These are phyloP conservation scores for Pholiota molesta DNA, from an alignment of 768 basidiomycete genomes.

Conservation along the genomic window DNA sequence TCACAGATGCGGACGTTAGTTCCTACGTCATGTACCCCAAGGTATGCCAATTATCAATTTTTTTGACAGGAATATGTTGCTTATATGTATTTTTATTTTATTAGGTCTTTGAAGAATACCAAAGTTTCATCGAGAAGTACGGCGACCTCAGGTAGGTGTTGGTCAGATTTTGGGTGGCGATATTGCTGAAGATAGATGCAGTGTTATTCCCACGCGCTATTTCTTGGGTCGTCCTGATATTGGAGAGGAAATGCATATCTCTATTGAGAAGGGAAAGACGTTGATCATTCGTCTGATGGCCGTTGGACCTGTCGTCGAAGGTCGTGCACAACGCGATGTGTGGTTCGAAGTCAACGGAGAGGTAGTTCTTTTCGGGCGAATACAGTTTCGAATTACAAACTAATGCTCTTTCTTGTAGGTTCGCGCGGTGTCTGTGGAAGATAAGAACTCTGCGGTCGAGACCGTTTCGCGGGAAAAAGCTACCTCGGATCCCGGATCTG, in stretches of 20 bases:
- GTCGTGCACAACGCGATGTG: conserved; percentile 91
- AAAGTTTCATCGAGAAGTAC: conserved; percentile 92
- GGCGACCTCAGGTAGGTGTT: conserved; percentile 83
- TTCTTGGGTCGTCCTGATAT: conserved; percentile 92
- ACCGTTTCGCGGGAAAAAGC: conserved; percentile 95
- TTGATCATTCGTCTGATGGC: conserved; percentile 96
- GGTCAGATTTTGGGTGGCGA: background rate
- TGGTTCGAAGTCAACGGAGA: conserved; percentile 99
- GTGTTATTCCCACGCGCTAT: conserved; percentile 94
- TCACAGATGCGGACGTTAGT: conserved; percentile 90
- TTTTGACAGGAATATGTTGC: conserved; percentile 2
- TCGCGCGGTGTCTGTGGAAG: conserved; percentile 93
- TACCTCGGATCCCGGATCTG: conserved; percentile 90
- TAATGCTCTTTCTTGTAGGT: conserved; percentile 51
- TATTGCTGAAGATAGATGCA: conserved; percentile 33
- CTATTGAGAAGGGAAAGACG: conserved; percentile 96
- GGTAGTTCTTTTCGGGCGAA: conserved; percentile 42
- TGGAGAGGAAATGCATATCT: conserved; percentile 96
- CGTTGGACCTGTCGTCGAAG: conserved; percentile 89
- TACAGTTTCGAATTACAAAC: conserved; percentile 11
- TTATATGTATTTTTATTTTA: conserved; percentile 7
- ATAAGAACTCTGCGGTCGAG: conserved; percentile 97
- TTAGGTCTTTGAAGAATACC: conserved; percentile 96
- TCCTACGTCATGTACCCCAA: conserved; percentile 99
- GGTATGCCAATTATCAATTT: conserved; percentile 42